A percentile compares a stretch with the other conserved stretches of the same genome.
Evolutionary conservation across 176 grass and related monocot species (phyloP).

Genomic region (Pharus latifolius): DNA sequence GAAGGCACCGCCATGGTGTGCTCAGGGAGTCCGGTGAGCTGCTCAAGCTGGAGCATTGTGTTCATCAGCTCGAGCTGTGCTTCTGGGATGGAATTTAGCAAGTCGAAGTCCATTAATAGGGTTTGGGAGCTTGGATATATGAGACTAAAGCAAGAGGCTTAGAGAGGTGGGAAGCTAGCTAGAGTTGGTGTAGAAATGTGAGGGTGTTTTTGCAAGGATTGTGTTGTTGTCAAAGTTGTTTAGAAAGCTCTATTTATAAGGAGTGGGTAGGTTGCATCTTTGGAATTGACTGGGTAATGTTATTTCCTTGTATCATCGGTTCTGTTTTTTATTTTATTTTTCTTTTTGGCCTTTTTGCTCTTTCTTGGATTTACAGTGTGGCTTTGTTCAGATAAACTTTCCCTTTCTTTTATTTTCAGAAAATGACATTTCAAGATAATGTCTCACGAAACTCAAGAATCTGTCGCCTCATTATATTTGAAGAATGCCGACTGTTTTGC

Average conservation of each 20-base stretch:
- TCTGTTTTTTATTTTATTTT: neutral
- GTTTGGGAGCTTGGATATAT: neutral
- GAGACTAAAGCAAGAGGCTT: too few relatives aligned
- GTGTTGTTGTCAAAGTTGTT: constrained; percentile 17
- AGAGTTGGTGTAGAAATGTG: neutral
- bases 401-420: constrained; percentile 25
- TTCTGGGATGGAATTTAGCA: constrained; percentile 55
- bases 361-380: neutral
- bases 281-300: constrained; percentile 26
- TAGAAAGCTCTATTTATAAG: constrained; percentile 56
- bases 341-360: neutral
- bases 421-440: constrained; percentile 24
- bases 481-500: constrained; percentile 9
- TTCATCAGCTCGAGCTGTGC: constrained; percentile 77
- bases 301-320: constrained; percentile 10
- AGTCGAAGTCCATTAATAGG: constrained; percentile 53
- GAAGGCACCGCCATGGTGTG: constrained; percentile 17
- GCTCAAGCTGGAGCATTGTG: constrained; percentile 72
- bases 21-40: constrained; percentile 27
- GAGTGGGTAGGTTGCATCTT: constrained; percentile 10
- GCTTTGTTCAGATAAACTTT: constrained; percentile 21
- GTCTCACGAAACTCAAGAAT: constrained; percentile 8
- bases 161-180: neutral
- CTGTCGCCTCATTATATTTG: neutral
- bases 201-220: constrained; percentile 7